Percentiles rank a stretch among this genome's conserved stretches.
phyloP scores from a whole-genome alignment of 2,329 filamentous ascomycete genomes.

The Graphium sp. region DNA sequence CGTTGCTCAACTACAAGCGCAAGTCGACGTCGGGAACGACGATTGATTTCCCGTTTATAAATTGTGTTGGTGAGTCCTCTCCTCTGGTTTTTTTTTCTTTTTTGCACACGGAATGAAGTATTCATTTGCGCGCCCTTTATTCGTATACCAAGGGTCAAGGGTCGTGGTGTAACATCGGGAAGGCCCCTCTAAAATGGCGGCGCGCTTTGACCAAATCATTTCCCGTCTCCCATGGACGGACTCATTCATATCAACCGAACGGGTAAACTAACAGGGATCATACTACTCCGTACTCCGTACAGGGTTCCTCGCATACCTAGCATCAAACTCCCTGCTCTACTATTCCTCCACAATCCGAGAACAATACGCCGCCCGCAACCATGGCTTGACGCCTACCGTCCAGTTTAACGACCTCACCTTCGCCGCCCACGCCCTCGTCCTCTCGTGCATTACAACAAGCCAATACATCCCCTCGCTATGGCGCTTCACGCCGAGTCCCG shows the following conservation, averaged over 20 bases:
- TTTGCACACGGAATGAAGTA: background rate
- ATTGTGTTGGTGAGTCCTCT: conserved; percentile 32
- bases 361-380: conserved; percentile 72
- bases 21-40: conserved; percentile 69
- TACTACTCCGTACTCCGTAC: conserved; percentile 2
- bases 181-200: too few species aligned
- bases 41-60: conserved; percentile 73
- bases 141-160: too few species aligned
- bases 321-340: conserved; percentile 60
- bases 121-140: too few species aligned
- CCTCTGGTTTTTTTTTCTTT: background rate
- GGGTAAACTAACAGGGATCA: too few species aligned
- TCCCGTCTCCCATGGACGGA: too few species aligned
- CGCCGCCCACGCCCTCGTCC: conserved; percentile 60
- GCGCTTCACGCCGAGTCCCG: conserved; percentile 50
- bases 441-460: conserved; percentile 57
- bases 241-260: too few species aligned
- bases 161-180: too few species aligned
- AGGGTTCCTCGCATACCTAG: conserved; percentile 61
- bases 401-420: conserved; percentile 83
- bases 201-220: too few species aligned
- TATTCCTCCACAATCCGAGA: conserved; percentile 60
- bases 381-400: conserved; percentile 64
- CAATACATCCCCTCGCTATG: conserved; percentile 67
- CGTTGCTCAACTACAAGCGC: conserved; percentile 60